Evolutionary conservation across 441 rosid species (phyloP).

Genomic region (Macaranga tanarius): DNA sequence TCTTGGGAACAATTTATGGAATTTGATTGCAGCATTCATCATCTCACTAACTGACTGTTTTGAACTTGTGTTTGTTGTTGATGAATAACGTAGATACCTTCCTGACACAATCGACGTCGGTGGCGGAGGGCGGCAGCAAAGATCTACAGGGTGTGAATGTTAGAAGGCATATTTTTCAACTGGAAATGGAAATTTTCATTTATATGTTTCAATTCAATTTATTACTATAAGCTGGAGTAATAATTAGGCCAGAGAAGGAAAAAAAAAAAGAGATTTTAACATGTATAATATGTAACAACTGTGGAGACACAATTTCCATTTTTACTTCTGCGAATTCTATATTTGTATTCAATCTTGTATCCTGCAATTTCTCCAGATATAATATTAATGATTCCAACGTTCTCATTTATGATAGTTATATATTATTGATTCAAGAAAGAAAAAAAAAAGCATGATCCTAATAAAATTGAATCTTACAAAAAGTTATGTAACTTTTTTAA

Average conservation of each 20-base stretch:
- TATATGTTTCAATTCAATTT: neutral
- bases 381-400: neutral
- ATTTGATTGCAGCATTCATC: no score
- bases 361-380: neutral
- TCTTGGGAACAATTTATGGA: no score
- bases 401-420: neutral
- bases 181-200: neutral
- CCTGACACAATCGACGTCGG: conserved; percentile 71
- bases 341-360: neutral
- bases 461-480: no score
- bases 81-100: conserved; percentile 45
- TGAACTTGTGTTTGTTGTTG: conserved; percentile 19
- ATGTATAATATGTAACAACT: conserved; percentile 15
- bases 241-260: neutral
- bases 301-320: conserved; percentile 1
- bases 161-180: conserved; percentile 20
- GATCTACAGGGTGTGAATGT: conserved; percentile 74
- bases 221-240: neutral
- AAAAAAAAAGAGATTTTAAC: neutral
- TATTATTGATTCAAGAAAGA: conserved; percentile 7
- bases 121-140: conserved; percentile 51
- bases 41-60: conserved; percentile 9
- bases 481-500: no score
- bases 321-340: neutral
- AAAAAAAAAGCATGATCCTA: no score